Percentiles rank a stretch among this genome's conserved stretches.
Conservation (phyloP, 1,284 basidiomycete species). For the Gastroboletus turbinatus region DNA sequence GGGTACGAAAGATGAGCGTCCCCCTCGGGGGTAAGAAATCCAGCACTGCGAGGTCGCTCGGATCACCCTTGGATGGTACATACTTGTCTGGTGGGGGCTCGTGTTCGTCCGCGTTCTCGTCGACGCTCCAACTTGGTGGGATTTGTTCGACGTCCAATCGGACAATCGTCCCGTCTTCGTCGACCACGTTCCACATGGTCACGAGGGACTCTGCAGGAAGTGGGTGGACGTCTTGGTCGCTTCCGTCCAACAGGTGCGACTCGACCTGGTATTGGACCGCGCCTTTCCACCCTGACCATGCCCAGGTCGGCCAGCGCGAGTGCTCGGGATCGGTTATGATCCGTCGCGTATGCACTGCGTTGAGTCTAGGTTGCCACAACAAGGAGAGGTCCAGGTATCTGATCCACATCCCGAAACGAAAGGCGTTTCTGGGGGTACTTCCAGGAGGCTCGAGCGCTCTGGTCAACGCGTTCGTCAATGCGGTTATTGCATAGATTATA, state of each 20-base stretch:
- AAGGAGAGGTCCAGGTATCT: not conserved
- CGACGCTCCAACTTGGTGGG: slow-evolving; percentile 9
- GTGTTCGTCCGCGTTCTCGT: not conserved
- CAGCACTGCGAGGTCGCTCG: not conserved
- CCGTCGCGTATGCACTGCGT: slow-evolving; percentile 8
- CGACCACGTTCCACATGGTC: slow-evolving; percentile 6
- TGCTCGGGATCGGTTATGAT: not conserved
- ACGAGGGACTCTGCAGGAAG: slow-evolving; percentile 13
- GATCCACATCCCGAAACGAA: slow-evolving; percentile 18
- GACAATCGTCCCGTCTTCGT: slow-evolving; percentile 5
- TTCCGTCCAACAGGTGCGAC: slow-evolving; percentile 2
- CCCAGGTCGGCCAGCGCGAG: slow-evolving; percentile 21
- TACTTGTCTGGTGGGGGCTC: slow-evolving; percentile 1
- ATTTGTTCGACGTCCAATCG: slow-evolving; percentile 8
- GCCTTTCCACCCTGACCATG: slow-evolving; percentile 26
- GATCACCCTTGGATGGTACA: not conserved
- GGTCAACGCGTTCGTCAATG: slow-evolving; percentile 18
- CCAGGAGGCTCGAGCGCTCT: slow-evolving; percentile 3
- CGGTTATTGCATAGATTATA: slow-evolving; percentile 16
- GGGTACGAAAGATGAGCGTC: slow-evolving; percentile 26
- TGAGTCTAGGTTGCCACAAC: slow-evolving; percentile 8
- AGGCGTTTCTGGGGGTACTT: not conserved
- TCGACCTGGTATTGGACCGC: slow-evolving; percentile 12
- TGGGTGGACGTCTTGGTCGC: not conserved
- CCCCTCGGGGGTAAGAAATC: slow-evolving; percentile 4